A percentile compares a stretch with the other conserved stretches of the same genome.
phyloP scores from a whole-genome alignment of 1,284 basidiomycete genomes.

The Laetiporus sulphureus region DNA sequence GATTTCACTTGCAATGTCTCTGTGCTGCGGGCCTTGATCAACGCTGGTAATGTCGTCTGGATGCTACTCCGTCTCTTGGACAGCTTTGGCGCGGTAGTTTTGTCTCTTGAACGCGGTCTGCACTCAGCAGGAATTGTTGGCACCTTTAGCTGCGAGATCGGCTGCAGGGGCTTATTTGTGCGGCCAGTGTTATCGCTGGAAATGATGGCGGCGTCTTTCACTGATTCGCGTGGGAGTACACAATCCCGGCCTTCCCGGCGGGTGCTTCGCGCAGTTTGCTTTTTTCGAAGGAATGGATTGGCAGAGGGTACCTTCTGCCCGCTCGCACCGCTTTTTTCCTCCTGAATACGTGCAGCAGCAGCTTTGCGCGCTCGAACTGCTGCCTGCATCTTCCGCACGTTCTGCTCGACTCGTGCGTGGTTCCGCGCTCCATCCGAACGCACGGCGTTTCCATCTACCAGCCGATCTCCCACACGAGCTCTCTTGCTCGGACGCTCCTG shows the following conservation, averaged over 20 bases:
- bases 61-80: not conserved
- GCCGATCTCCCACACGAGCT: too few species aligned
- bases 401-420: not conserved
- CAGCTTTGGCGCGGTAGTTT: too few species aligned
- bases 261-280: not conserved
- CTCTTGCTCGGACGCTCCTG: too few species aligned
- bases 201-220: too few species aligned
- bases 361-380: not conserved
- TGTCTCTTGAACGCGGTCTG: too few species aligned
- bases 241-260: too few species aligned
- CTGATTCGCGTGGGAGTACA: too few species aligned
- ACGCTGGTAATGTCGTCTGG: not conserved
- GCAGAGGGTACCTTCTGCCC: too few species aligned
- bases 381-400: not conserved
- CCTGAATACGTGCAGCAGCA: too few species aligned
- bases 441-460: too few species aligned
- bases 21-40: not conserved
- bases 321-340: too few species aligned
- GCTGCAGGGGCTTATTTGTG: not conserved
- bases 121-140: not conserved
- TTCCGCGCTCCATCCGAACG: not conserved
- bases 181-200: too few species aligned
- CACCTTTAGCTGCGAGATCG: not conserved
- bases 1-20: not conserved
- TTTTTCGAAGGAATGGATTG: conserved; percentile 3